Conservation (phyloP, 768 basidiomycete species). For the Russula compacta region DNA sequence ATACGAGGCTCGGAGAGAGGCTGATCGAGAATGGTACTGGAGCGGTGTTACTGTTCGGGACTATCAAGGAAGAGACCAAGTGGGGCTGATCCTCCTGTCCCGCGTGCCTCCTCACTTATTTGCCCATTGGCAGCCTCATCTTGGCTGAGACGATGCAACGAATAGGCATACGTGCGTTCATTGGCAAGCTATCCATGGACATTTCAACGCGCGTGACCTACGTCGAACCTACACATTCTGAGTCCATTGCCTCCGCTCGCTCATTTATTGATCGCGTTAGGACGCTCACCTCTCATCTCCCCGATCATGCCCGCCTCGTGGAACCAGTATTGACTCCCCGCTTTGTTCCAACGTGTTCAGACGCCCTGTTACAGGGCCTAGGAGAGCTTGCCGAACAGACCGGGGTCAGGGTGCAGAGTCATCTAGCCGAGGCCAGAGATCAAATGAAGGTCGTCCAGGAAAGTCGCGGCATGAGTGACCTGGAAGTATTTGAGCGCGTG, state of each 20-base stretch:
- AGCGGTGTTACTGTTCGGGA: conserved; percentile 71
- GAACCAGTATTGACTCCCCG: conserved; percentile 83
- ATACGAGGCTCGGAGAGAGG: conserved; percentile 54
- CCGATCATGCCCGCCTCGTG: conserved; percentile 43
- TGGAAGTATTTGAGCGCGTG: conserved; percentile 68
- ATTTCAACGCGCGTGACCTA: conserved; percentile 64
- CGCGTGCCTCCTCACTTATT: background rate
- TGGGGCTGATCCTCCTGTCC: conserved; percentile 28
- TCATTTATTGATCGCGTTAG: conserved; percentile 50
- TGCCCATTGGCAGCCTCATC: conserved; percentile 44
- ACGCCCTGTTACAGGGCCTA: conserved; percentile 56
- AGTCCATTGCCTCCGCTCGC: conserved; percentile 41
- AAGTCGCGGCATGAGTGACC: conserved; percentile 55
- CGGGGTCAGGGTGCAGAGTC: conserved; percentile 62
- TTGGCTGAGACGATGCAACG: conserved; percentile 66
- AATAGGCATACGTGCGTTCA: conserved; percentile 65
- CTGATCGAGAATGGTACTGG: conserved; percentile 70
- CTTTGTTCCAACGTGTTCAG: conserved; percentile 83
- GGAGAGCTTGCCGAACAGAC: conserved; percentile 41
- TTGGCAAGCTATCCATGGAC: conserved; percentile 93
- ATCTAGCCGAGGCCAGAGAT: conserved; percentile 73
- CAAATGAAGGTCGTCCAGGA: conserved; percentile 63
- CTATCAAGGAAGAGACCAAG: conserved; percentile 78
- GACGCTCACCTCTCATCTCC: conserved; percentile 32
- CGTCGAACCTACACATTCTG: conserved; percentile 46